Percentiles rank a stretch among this genome's conserved stretches.
Evolutionary conservation across 2,329 filamentous ascomycete genomes (phyloP).

Genomic region (Neofusicoccum kwambonambiense): DNA sequence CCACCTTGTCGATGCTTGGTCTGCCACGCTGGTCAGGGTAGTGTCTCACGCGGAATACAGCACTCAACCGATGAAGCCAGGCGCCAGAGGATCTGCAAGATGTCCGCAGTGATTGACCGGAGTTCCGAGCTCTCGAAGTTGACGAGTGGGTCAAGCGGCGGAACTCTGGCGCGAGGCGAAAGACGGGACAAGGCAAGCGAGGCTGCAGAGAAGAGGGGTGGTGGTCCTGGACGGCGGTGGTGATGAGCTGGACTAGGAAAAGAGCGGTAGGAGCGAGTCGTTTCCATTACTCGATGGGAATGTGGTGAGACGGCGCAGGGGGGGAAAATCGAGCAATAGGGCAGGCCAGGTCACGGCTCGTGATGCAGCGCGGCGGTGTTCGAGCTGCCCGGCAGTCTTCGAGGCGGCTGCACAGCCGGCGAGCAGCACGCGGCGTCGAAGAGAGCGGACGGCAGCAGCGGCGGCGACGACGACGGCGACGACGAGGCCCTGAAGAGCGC

Average conservation of each 20-base stretch:
- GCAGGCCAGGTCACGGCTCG: neutral
- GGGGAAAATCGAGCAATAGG: neutral
- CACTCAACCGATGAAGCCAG: no score
- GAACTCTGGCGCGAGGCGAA: neutral
- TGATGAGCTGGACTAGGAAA: neutral
- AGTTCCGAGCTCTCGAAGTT: no score
- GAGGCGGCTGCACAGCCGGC: neutral
- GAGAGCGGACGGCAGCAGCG: no score
- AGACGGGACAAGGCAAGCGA: neutral
- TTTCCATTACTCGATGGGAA: conserved; percentile 18
- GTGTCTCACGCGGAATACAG: no score
- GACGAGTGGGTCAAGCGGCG: no score
- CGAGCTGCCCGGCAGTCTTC: neutral
- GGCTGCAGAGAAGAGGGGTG: neutral
- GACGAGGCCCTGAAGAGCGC: neutral
- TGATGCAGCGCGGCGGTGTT: neutral
- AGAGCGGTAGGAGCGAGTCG: neutral
- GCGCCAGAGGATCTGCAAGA: no score
- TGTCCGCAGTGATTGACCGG: no score
- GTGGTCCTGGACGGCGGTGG: neutral
- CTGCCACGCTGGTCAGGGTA: no score
- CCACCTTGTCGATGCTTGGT: neutral
- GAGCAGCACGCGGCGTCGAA: neutral
- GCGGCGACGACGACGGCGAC: neutral
- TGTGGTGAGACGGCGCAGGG: conserved; percentile 7